These are phyloP conservation scores for Aureobasidium sp. DNA, from an alignment of 2,329 filamentous ascomycete genomes.

Conservation along the genomic window DNA sequence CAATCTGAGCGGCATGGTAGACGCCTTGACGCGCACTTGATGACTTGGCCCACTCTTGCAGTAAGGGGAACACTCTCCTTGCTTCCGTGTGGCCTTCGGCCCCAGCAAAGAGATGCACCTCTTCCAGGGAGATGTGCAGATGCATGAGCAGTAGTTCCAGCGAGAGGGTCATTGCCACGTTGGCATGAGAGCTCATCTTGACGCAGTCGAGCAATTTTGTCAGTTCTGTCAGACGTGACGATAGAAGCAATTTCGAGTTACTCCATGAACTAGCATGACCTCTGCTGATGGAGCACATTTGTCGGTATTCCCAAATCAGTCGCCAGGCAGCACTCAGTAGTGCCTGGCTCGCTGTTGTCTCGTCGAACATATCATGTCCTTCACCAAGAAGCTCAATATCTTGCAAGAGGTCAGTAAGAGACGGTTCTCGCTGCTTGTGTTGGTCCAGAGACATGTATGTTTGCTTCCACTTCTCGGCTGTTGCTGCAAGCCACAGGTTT, in stretches of 20 bases:
- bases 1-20: constrained; percentile 59
- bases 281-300: constrained; percentile 46
- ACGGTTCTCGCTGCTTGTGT: constrained; percentile 37
- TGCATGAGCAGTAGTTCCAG: constrained; percentile 52
- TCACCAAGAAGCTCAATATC: constrained; percentile 45
- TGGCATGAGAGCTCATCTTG: constrained; percentile 31
- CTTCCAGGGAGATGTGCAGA: constrained; percentile 54
- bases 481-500: constrained; percentile 57
- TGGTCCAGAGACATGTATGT: constrained; percentile 41
- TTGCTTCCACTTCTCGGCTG: constrained; percentile 56
- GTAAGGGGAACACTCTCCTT: constrained; percentile 46
- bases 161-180: constrained; percentile 26
- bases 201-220: constrained; percentile 48
- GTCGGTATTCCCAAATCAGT: constrained; percentile 57
- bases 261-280: constrained; percentile 38
- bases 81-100: constrained; percentile 60
- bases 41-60: constrained; percentile 52
- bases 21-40: constrained; percentile 50
- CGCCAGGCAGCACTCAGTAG: constrained; percentile 58
- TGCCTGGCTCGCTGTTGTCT: constrained; percentile 49
- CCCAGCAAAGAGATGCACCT: constrained; percentile 58
- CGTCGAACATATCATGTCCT: constrained; percentile 45
- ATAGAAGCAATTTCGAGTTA: constrained; percentile 31
- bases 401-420: constrained; percentile 47
- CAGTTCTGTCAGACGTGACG: constrained; percentile 54